These are phyloP conservation scores for Colletotrichum sp. DNA, from an alignment of 2,329 filamentous ascomycete species.

Conservation along the genomic window DNA sequence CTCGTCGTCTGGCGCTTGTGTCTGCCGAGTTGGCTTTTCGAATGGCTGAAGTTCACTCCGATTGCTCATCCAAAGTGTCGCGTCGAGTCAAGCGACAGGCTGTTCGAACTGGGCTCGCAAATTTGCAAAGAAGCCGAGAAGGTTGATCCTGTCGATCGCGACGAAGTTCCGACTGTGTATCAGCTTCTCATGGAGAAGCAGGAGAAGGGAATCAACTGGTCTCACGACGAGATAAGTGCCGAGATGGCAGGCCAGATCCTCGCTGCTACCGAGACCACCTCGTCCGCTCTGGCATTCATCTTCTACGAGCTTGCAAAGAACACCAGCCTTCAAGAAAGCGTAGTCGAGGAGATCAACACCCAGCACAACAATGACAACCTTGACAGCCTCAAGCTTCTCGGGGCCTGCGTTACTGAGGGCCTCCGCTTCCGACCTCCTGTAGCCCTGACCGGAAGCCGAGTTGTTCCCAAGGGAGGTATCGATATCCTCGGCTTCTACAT, in stretches of 20 bases:
- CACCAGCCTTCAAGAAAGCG: constrained; percentile 5
- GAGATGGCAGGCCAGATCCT: constrained; percentile 25
- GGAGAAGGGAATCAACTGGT: neutral
- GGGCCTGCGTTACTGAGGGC: neutral
- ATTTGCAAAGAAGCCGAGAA: constrained; percentile 9
- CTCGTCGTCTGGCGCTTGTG: constrained; percentile 22
- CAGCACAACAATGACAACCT: neutral
- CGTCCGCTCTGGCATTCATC: constrained; percentile 23
- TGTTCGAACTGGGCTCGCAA: constrained; percentile 11
- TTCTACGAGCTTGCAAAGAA: constrained; percentile 21
- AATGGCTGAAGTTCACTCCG: constrained; percentile 20
- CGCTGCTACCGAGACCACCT: constrained; percentile 23
- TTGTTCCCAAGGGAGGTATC: neutral
- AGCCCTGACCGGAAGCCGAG: neutral
- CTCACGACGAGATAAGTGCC: constrained; percentile 17
- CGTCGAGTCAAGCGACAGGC: constrained; percentile 19
- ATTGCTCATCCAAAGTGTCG: constrained; percentile 17
- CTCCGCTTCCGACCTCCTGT: neutral
- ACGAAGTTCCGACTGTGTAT: constrained; percentile 13
- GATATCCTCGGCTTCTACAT: neutral
- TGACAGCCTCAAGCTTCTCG: neutral
- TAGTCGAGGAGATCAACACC: neutral
- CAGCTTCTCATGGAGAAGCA: constrained; percentile 12
- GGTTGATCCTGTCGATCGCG: neutral
- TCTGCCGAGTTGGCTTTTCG: constrained; percentile 20